Evolutionary conservation across 257 asterid genomes (phyloP).

Genomic region (Rehmannia glutinosa): DNA sequence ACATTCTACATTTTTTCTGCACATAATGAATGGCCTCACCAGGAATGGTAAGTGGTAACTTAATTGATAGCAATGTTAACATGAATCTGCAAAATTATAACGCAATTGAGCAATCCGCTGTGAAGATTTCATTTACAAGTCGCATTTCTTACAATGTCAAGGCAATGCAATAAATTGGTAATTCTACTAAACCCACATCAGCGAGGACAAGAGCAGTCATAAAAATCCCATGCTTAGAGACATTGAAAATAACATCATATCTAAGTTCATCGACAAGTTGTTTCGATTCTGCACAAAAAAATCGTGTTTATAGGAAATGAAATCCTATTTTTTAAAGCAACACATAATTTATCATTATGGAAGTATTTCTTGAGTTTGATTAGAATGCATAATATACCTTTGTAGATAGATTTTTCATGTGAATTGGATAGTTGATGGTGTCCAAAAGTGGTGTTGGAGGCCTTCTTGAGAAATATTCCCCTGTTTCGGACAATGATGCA

Average conservation of each 20-base stretch:
- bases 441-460: conserved; percentile 97
- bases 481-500: conserved; percentile 67
- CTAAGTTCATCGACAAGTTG: conserved; percentile 87
- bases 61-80: too few species aligned
- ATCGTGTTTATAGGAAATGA: not conserved
- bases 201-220: not conserved
- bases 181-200: too few species aligned
- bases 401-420: conserved; percentile 81
- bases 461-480: conserved; percentile 73
- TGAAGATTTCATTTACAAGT: too few species aligned
- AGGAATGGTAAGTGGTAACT: too few species aligned
- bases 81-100: too few species aligned
- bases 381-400: conserved; percentile 40
- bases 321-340: too few species aligned
- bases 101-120: too few species aligned
- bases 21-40: not conserved
- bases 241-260: conserved; percentile 85
- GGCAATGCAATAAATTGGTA: too few species aligned
- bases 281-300: conserved; percentile 58
- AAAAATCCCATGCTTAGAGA: not conserved
- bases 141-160: too few species aligned
- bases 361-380: not conserved
- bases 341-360: too few species aligned
- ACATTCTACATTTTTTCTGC: too few species aligned
- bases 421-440: conserved; percentile 86